These are phyloP conservation scores for Glarea lozoyensis DNA, from an alignment of 495 filamentous ascomycete genomes.

Conservation along the genomic window DNA sequence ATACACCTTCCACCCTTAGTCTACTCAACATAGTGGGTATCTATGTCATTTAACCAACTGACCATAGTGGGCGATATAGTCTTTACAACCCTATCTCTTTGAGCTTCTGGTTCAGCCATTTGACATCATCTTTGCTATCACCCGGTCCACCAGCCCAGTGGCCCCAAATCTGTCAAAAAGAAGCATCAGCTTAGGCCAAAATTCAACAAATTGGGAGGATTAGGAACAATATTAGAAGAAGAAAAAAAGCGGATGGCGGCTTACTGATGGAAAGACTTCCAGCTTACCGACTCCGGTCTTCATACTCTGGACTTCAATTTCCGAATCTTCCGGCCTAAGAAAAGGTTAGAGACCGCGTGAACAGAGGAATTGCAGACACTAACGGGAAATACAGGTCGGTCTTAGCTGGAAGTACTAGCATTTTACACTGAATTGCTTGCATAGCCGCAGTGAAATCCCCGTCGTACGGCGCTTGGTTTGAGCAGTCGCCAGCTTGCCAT, in stretches of 20 bases:
- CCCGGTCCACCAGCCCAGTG: conserved; percentile 62
- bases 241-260: too few relatives aligned
- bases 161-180: conserved; percentile 45
- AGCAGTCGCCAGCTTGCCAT: conserved; percentile 66
- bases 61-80: too few relatives aligned
- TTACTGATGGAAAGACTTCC: conserved; percentile 41
- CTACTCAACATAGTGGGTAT: too few relatives aligned
- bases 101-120: conserved; percentile 57
- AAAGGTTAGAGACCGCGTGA: conserved; percentile 10
- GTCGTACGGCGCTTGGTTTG: conserved; percentile 52
- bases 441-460: conserved; percentile 56
- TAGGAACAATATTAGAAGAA: too few relatives aligned
- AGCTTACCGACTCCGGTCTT: conserved; percentile 48
- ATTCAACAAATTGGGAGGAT: not conserved
- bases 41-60: too few relatives aligned
- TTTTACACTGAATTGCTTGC: conserved; percentile 58
- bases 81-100: conserved; percentile 29
- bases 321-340: conserved; percentile 54
- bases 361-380: conserved; percentile 19
- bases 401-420: conserved; percentile 52
- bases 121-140: conserved; percentile 52
- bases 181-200: not conserved
- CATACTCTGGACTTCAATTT: conserved; percentile 60
- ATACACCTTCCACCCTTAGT: too few relatives aligned
- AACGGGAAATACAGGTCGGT: conserved; percentile 70